Conservation (phyloP, 352 stramenopile species). For the Phytophthora agathidicida region DNA sequence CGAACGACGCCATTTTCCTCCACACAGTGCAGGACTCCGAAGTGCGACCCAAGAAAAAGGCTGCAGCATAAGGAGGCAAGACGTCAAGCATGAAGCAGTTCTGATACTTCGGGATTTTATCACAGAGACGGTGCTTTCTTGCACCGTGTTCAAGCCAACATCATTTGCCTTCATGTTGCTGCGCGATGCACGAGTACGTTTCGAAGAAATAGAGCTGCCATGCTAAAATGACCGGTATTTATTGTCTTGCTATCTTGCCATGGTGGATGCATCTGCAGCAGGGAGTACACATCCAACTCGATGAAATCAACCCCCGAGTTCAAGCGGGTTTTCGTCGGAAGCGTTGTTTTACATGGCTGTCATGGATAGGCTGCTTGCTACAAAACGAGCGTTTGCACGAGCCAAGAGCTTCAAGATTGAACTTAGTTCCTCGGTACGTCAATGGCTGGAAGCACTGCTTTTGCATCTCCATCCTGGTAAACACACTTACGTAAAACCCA, state of each 20-base stretch:
- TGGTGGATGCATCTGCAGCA: not conserved
- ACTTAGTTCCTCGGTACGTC: constrained; percentile 1
- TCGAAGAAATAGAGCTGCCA: constrained; percentile 19
- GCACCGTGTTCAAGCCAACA: no score
- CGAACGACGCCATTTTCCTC: constrained; percentile 94
- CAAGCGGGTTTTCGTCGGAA: no score
- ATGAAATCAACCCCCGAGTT: no score
- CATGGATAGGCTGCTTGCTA: no score
- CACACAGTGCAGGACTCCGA: constrained; percentile 89
- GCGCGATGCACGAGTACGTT: constrained; percentile 21
- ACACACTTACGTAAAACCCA: no score
- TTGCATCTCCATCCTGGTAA: not conserved
- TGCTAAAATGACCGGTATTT: constrained; percentile 8
- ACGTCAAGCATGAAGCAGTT: not conserved
- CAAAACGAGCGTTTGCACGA: no score
- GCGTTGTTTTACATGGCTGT: no score
- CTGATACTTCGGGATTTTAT: no score
- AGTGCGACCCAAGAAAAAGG: constrained; percentile 82
- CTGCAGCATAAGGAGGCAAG: constrained; percentile 18
- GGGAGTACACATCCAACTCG: no score
- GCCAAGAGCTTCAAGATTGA: no score
- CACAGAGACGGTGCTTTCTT: no score
- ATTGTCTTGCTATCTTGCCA: constrained; percentile 5
- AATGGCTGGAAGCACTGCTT: not conserved
- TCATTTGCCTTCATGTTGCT: not conserved